Base-by-base conservation (phyloP, 306 rosid species). In the Cicer bijugum region DNA sequence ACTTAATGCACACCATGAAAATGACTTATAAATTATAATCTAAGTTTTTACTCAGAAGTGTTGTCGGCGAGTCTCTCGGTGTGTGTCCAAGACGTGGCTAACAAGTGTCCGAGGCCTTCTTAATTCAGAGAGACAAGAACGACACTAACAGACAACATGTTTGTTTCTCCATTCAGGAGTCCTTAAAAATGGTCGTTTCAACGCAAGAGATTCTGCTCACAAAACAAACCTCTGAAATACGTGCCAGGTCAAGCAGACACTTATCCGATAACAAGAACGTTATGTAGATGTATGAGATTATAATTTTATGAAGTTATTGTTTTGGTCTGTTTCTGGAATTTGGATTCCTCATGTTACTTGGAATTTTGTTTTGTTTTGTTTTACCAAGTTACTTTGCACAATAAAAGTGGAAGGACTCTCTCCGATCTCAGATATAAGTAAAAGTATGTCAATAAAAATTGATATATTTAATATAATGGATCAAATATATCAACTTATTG, bases 1-100 rank as follows among this genome's bases (percentile, higher is more conserved):
- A 79, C 77, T n/a, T 78, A 69, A 59, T 59, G 50, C 73, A 8
- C 59, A 44, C 61, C 23, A 46, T 53, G 72, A 51, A 60, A 77
- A 38, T 71, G 69, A 48, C 58, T 43, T 2, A 60, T 52, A 39
- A 28, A 28, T 28, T 28, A 28, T 28, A 4, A 28, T 28, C 35
- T 28, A 28, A 28, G 35, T 28, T 28, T 4, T 28, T 4, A 28
- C 35, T 28, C 5, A 28, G 35, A 28, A 28, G 35, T 28, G 35
- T 28, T 28, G 35, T 28, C 35, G 35, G 35, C 35, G 5, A 3
- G 35, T 28, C 35, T 28, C 35, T 28, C 4, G 5, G 35, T 28
- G 35, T 28, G 35, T 28, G 35, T 28, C 35, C 35, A 28, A 28
- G 35, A 3, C 35, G 35, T 28, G 35, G 4, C 35, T 28, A 28